Percentiles rank a stretch among this genome's conserved stretches.
Conservation (phyloP, 2,329 filamentous ascomycete genomes). For the Biscogniauxia sp. region DNA sequence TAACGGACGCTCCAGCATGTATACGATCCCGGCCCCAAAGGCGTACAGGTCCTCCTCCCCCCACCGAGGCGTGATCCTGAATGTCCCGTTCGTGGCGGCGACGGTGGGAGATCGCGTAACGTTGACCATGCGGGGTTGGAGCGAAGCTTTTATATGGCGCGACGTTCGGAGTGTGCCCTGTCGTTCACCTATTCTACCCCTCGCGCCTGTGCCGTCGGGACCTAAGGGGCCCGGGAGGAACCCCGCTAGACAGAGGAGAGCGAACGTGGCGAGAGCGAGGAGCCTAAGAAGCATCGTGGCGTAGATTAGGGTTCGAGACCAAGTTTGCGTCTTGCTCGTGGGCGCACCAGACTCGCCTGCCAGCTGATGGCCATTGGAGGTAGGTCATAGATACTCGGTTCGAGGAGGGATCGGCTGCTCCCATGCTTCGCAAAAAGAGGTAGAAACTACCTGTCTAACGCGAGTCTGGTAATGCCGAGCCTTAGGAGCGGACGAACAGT, state of each 20-base stretch:
- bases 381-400: background rate
- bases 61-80: conserved; percentile 12
- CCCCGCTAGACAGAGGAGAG: conserved; percentile 12
- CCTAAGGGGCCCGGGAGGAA: conserved; percentile 4
- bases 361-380: background rate
- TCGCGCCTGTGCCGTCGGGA: conserved; percentile 2
- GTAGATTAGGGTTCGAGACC: conserved; percentile 2
- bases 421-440: background rate
- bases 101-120: conserved; percentile 10
- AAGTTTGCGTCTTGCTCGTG: conserved; percentile 10
- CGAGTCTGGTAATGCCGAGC: background rate
- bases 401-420: background rate
- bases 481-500: too few relatives aligned
- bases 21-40: conserved; percentile 33
- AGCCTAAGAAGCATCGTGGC: conserved; percentile 15
- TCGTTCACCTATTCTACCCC: conserved; percentile 5
- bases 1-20: conserved; percentile 34
- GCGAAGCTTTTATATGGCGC: conserved; percentile 23
- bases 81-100: conserved; percentile 7
- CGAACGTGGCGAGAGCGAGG: conserved; percentile 11
- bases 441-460: background rate
- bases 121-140: conserved; percentile 20
- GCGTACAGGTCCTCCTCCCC: conserved; percentile 22
- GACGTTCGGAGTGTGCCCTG: conserved; percentile 4
- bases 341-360: conserved; percentile 8